Evolutionary conservation across 2,329 filamentous ascomycete genomes (phyloP).

Genomic region (Teratosphaeria gauchensis): DNA sequence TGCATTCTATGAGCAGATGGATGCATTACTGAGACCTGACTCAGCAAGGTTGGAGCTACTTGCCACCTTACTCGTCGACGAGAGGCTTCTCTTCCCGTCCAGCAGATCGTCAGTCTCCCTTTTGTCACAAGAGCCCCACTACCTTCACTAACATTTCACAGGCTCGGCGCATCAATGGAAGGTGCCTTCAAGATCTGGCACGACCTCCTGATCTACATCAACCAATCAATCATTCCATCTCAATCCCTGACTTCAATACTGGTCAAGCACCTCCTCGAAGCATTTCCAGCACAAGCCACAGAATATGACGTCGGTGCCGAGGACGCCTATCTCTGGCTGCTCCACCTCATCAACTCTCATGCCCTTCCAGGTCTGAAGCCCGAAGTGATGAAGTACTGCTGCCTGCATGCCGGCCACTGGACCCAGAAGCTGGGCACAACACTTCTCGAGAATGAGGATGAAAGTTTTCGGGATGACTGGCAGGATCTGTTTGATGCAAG

Average conservation of each 20-base stretch:
- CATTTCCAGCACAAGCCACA: conserved; percentile 12
- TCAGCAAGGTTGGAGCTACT: conserved; percentile 5
- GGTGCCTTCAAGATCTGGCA: conserved; percentile 39
- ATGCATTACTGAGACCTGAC: not conserved
- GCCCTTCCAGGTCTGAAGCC: conserved; percentile 7
- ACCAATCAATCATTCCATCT: conserved; percentile 2
- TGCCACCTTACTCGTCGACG: conserved; percentile 24
- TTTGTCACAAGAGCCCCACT: too few relatives aligned
- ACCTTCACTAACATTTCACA: conserved; percentile 4
- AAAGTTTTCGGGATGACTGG: conserved; percentile 19
- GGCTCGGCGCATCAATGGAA: conserved; percentile 27
- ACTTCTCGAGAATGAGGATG: conserved; percentile 20
- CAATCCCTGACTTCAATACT: conserved; percentile 30
- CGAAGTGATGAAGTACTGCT: conserved; percentile 24
- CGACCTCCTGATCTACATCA: conserved; percentile 29
- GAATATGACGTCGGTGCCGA: conserved; percentile 24
- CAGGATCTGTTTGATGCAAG: conserved; percentile 27
- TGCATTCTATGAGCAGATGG: conserved; percentile 4
- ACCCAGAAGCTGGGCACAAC: conserved; percentile 26
- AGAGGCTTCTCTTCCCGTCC: conserved; percentile 29
- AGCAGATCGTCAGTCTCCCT: conserved; percentile 20
- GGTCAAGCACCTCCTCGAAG: conserved; percentile 28
- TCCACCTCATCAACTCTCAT: conserved; percentile 37
- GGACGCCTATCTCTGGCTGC: conserved; percentile 40
- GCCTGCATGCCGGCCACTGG: conserved; percentile 30